A percentile compares a stretch with the other conserved stretches of the same genome.
Conservation (phyloP, 441 rosid genomes). For the Brassica balearica region DNA sequence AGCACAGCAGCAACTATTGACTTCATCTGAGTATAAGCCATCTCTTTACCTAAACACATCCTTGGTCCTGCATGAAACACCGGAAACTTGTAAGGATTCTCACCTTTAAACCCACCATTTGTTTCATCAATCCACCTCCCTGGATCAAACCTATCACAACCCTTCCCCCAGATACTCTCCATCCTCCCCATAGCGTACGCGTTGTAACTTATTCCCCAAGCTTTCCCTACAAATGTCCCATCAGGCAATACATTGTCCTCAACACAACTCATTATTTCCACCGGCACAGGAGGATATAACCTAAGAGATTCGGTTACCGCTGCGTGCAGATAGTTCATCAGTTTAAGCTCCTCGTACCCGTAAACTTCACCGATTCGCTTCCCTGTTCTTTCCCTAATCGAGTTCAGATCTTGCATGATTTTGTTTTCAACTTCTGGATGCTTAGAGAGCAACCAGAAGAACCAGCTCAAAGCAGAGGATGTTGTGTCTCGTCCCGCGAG, state of each 20-base stretch:
- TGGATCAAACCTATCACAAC: slow-evolving; percentile 62
- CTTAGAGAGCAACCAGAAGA: slow-evolving; percentile 61
- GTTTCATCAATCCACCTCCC: slow-evolving; percentile 68
- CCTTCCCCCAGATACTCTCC: slow-evolving; percentile 69
- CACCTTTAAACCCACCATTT: slow-evolving; percentile 44
- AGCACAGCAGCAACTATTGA: slow-evolving; percentile 58
- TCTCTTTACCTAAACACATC: slow-evolving; percentile 74
- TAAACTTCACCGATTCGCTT: slow-evolving; percentile 41
- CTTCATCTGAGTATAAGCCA: slow-evolving; percentile 83
- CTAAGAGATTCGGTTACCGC: slow-evolving; percentile 71
- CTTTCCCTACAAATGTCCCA: slow-evolving; percentile 63
- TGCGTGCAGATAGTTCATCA: slow-evolving; percentile 63
- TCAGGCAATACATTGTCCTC: slow-evolving; percentile 67
- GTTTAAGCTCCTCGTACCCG: slow-evolving; percentile 62
- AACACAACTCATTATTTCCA: slow-evolving; percentile 51
- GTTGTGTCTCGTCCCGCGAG: slow-evolving; percentile 85
- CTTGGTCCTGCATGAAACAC: slow-evolving; percentile 79
- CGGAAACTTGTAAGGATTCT: slow-evolving; percentile 59
- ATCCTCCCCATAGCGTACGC: slow-evolving; percentile 76
- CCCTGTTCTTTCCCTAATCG: slow-evolving; percentile 45
- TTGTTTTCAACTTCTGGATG: slow-evolving; percentile 53
- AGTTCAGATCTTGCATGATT: slow-evolving; percentile 49
- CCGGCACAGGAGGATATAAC: slow-evolving; percentile 71
- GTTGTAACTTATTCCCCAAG: slow-evolving; percentile 64
- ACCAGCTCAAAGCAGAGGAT: slow-evolving; percentile 81